Percentiles rank a stretch among this genome's conserved stretches.
Conservation (phyloP, 345 rosid species). For the Eucalyptus polybractea region DNA sequence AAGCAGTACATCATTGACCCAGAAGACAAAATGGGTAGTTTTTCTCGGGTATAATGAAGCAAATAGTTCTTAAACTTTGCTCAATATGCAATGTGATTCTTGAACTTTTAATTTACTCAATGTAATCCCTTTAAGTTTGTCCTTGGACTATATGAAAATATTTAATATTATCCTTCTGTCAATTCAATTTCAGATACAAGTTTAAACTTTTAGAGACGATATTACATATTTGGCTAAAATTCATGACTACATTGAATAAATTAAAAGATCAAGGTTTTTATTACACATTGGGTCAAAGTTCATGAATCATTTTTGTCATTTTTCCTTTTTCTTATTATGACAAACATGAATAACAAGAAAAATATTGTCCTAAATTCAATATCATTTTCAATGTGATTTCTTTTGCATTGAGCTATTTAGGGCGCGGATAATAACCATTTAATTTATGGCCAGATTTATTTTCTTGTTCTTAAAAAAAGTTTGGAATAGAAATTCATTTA, state of each 20-base stretch:
- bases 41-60: fast-evolving
- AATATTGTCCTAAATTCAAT: neutral
- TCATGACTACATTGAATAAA: fast-evolving
- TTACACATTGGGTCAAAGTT: fast-evolving
- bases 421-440: neutral
- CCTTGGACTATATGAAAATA: fast-evolving
- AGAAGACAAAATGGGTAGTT: neutral
- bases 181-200: too few species aligned
- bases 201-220: fast-evolving
- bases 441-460: fast-evolving
- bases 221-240: too few species aligned
- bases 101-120: fast-evolving
- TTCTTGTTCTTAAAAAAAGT: fast-evolving
- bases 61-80: neutral
- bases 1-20: neutral
- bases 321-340: neutral
- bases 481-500: too few species aligned
- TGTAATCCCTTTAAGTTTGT: too few species aligned
- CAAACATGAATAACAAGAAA: neutral
- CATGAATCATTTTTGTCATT: fast-evolving
- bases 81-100: too few species aligned
- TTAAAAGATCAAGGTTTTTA: too few species aligned
- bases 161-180: too few species aligned
- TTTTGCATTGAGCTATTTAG: neutral
- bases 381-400: neutral